A percentile compares a stretch with the other conserved stretches of the same genome.
phyloP scores from a whole-genome alignment of 345 rosid species.

The Ceriops zippeliana region DNA sequence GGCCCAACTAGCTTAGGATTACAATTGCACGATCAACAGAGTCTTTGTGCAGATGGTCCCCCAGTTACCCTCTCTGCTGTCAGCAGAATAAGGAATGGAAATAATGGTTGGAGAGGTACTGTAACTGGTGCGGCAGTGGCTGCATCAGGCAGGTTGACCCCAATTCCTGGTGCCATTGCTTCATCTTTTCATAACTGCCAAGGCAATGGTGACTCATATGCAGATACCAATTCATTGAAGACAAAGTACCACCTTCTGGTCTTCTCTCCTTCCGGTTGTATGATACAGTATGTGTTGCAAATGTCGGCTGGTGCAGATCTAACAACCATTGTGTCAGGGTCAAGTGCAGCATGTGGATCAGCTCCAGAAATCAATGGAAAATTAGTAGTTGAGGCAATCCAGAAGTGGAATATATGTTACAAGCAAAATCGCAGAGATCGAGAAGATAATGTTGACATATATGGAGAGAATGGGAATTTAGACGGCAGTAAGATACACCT shows the following conservation, averaged over 20 bases:
- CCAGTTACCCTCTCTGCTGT: slow-evolving; percentile 71
- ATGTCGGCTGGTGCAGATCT: slow-evolving; percentile 37
- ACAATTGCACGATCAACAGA: slow-evolving; percentile 33
- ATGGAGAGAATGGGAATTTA: slow-evolving; percentile 66
- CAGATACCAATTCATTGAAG: slow-evolving; percentile 31
- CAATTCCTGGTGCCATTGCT: slow-evolving; percentile 66
- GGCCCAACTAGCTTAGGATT: slow-evolving; percentile 36
- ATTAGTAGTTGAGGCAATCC: slow-evolving; percentile 61
- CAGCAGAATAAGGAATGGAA: slow-evolving; percentile 77
- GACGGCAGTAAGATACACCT: slow-evolving; percentile 74
- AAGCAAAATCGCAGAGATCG: slow-evolving; percentile 66
- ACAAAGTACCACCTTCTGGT: slow-evolving; percentile 64
- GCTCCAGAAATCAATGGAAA: slow-evolving; percentile 60
- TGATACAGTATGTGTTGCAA: slow-evolving; percentile 70
- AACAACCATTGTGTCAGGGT: slow-evolving; percentile 28
- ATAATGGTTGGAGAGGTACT: slow-evolving; percentile 74
- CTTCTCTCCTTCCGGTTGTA: slow-evolving; percentile 73
- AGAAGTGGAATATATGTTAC: slow-evolving; percentile 82
- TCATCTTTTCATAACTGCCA: slow-evolving; percentile 65
- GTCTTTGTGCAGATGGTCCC: slow-evolving; percentile 41
- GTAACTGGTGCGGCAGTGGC: slow-evolving; percentile 79
- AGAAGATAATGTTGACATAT: slow-evolving; percentile 72
- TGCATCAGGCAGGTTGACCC: slow-evolving; percentile 71
- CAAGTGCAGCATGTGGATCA: slow-evolving; percentile 41
- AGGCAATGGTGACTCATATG: slow-evolving; percentile 33